phyloP scores from a whole-genome alignment of 345 rosid species.

The Populus tremula region DNA sequence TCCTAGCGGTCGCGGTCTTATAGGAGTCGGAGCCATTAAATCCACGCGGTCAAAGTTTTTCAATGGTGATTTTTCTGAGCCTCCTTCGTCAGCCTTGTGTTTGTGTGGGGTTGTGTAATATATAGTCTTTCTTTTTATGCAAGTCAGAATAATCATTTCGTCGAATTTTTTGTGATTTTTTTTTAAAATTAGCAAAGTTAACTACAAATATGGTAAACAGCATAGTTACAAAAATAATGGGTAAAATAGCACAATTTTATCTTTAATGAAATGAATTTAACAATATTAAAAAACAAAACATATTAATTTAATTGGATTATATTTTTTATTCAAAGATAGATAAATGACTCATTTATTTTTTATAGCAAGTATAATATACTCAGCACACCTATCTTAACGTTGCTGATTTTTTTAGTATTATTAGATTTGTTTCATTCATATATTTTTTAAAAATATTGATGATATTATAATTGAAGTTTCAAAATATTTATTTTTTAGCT shows the following conservation, averaged over 20 bases:
- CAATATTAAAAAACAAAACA: too few species aligned
- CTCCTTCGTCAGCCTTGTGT: constrained; percentile 11
- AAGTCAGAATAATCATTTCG: constrained; percentile 1
- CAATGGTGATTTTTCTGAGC: constrained; percentile 2
- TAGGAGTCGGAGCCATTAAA: background rate
- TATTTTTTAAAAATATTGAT: rapidly evolving
- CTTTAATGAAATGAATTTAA: rapidly evolving
- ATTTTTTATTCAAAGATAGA: too few species aligned
- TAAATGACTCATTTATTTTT: rapidly evolving
- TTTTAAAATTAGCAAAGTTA: too few species aligned
- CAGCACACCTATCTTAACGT: rapidly evolving
- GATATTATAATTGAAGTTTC: rapidly evolving
- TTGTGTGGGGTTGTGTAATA: background rate
- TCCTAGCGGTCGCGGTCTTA: background rate
- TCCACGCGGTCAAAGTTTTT: constrained; percentile 1
- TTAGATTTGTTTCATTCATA: too few species aligned
- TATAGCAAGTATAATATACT: rapidly evolving
- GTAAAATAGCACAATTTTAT: too few species aligned
- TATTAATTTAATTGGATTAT: too few species aligned
- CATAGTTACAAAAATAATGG: too few species aligned
- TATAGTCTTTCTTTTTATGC: constrained; percentile 21
- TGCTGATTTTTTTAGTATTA: rapidly evolving
- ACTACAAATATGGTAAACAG: too few species aligned
- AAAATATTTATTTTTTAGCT: too few species aligned
- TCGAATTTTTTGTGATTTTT: too few species aligned